Conservation (phyloP, 2,329 filamentous ascomycete genomes). For the Xylaria sp. region DNA sequence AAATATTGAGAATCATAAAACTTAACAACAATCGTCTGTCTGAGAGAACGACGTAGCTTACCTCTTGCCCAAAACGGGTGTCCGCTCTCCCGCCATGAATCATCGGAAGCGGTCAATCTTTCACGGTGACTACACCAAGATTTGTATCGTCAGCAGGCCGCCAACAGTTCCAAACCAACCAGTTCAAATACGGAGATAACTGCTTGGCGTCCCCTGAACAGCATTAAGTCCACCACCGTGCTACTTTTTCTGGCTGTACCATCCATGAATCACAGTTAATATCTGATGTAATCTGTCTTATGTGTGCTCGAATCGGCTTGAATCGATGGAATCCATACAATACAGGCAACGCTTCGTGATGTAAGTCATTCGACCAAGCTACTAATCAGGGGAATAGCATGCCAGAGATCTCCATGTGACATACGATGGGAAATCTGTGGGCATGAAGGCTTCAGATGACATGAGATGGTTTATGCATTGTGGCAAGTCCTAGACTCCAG, state of each 20-base stretch:
- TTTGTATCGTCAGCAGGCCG: constrained; percentile 3
- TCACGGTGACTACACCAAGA: neutral
- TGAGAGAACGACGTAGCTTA: neutral
- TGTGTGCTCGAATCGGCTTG: neutral
- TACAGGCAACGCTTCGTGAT: neutral
- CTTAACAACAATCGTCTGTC: neutral
- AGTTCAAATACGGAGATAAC: neutral
- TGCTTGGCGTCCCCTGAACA: neutral
- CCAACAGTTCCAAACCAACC: neutral
- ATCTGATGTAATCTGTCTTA: constrained; percentile 22
- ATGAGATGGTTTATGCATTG: neutral
- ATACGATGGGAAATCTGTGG: neutral
- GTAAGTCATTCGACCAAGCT: neutral
- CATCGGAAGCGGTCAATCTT: neutral
- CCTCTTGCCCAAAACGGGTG: neutral
- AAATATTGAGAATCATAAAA: neutral
- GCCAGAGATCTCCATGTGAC: neutral
- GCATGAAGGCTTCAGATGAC: neutral
- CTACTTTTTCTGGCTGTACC: neutral
- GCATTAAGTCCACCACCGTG: neutral
- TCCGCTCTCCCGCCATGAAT: neutral
- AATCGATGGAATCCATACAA: neutral
- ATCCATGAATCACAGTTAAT: neutral
- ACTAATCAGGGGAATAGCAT: neutral
- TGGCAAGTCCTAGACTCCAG: neutral